phyloP scores from a whole-genome alignment of 2,329 filamentous ascomycete genomes.

The Alternaria rosae region DNA sequence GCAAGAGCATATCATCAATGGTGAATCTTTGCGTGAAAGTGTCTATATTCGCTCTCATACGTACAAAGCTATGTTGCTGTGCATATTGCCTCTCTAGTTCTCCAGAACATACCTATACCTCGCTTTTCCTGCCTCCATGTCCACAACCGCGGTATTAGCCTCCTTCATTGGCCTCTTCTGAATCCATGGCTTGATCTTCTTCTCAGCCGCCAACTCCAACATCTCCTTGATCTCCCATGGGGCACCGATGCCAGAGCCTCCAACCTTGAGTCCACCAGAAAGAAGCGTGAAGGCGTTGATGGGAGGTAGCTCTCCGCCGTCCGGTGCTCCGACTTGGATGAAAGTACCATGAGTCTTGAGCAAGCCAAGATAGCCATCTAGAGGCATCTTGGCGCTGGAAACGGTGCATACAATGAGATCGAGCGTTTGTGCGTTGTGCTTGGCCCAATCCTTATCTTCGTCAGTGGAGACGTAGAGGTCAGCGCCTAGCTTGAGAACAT shows the following conservation, averaged over 20 bases:
- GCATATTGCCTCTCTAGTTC: constrained; percentile 21
- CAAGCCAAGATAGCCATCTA: constrained; percentile 67
- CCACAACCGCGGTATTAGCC: constrained; percentile 63
- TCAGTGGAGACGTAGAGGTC: constrained; percentile 68
- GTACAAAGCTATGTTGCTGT: background rate
- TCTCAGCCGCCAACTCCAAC: constrained; percentile 66
- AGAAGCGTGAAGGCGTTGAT: constrained; percentile 64
- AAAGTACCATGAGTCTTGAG: constrained; percentile 67
- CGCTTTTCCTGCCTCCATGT: constrained; percentile 64
- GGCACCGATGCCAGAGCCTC: constrained; percentile 33
- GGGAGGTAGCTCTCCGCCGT: constrained; percentile 50
- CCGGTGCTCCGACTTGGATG: constrained; percentile 65
- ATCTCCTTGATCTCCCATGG: constrained; percentile 37
- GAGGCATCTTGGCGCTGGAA: constrained; percentile 58
- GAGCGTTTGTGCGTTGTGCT: constrained; percentile 60
- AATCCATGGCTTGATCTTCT: constrained; percentile 67
- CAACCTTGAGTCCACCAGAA: constrained; percentile 29
- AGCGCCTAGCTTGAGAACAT: constrained; percentile 66
- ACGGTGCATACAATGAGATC: constrained; percentile 68
- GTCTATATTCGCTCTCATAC: background rate
- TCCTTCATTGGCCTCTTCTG: constrained; percentile 65
- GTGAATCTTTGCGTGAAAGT: background rate
- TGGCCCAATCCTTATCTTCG: constrained; percentile 66
- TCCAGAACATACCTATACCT: constrained; percentile 51
- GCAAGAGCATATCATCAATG: background rate